Percentiles rank a stretch among this genome's conserved stretches.
phyloP scores from a whole-genome alignment of 2,329 filamentous ascomycete species.

The Aspergillus sp. region DNA sequence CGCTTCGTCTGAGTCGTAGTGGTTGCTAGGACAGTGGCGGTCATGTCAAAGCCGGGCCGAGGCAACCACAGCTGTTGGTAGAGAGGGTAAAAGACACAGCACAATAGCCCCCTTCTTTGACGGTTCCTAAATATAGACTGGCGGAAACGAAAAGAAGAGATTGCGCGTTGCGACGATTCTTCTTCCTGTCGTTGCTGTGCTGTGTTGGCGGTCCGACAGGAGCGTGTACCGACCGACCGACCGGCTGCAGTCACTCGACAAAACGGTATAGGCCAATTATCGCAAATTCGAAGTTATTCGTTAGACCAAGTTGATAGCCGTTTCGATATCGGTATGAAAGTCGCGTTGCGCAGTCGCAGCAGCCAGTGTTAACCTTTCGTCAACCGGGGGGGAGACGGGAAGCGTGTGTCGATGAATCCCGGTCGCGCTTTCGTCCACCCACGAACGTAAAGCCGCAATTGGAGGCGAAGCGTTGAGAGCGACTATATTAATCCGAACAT shows the following conservation, averaged over 20 bases:
- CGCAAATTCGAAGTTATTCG: background rate
- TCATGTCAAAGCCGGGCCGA: slow-evolving; percentile 34
- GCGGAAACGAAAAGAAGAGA: background rate
- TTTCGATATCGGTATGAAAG: background rate
- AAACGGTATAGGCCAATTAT: background rate
- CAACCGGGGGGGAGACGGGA: background rate
- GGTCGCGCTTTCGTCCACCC: slow-evolving; percentile 16
- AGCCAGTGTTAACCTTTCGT: background rate
- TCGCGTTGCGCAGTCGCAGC: background rate
- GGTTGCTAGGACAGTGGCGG: slow-evolving; percentile 37
- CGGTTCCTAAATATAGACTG: background rate
- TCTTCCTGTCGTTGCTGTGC: background rate
- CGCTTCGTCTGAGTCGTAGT: slow-evolving; percentile 35
- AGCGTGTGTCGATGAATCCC: background rate
- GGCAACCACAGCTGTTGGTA: background rate
- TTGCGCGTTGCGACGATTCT: background rate
- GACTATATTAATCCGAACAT: background rate
- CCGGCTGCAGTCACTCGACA: too few species aligned
- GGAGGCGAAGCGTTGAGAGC: slow-evolving; percentile 1
- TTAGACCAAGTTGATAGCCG: too few species aligned
- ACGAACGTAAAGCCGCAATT: slow-evolving; percentile 11
- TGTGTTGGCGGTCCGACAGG: background rate
- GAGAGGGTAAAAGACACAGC: background rate
- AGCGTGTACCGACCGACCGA: background rate
- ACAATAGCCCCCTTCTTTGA: background rate